Base-by-base conservation (phyloP, 1,284 basidiomycete genomes). In the Exobasidium cylindrosporum region DNA sequence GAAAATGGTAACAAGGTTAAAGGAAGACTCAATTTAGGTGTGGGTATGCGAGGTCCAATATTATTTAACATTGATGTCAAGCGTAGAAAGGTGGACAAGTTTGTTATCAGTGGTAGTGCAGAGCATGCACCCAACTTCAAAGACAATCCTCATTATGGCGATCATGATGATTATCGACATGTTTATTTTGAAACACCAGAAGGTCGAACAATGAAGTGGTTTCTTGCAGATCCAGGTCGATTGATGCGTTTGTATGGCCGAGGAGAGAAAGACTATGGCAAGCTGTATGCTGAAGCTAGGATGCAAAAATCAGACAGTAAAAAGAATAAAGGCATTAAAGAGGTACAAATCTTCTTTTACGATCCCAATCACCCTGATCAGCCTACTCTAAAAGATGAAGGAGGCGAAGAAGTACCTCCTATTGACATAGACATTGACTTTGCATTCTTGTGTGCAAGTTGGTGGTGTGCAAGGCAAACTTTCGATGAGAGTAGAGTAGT, bases 131-230 rank as follows among this genome's bases (percentile, higher is more conserved):
- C n/a, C 13, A 55, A 55, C 21, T 55, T 55, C 21, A 44, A 21
- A 13, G 40, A 35, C 26, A 14, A 21, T 21, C 31, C 53, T 3
- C 21, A 32, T 35, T 55, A 14, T 21, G 53, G 53, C 3, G 30
- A 26, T 44, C 53, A 55, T 28, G 53, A 55, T 30, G 53, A 55
- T 28, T 55, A 55, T 44, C n/a, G 40, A 44, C 31, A 55, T 35
- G 21, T 55, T 17, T 55, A 55, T 17, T 55, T 26, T 55, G 21
- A 44, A 23, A 26, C 53, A 55, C 53, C 53, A 13, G 32, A 55
- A 31, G 30, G 30, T 13, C n/a, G 29, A 32, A 21, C 21, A 55
- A 6, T 40, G 4, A 55, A 55, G 28, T 55, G 53, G 53, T 55
- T 32, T 29, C 5, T 55, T 35, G 21, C n/a, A 5, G 53, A 35